phyloP scores from a whole-genome alignment of 306 rosid species.

The Begonia fuchsioides region DNA sequence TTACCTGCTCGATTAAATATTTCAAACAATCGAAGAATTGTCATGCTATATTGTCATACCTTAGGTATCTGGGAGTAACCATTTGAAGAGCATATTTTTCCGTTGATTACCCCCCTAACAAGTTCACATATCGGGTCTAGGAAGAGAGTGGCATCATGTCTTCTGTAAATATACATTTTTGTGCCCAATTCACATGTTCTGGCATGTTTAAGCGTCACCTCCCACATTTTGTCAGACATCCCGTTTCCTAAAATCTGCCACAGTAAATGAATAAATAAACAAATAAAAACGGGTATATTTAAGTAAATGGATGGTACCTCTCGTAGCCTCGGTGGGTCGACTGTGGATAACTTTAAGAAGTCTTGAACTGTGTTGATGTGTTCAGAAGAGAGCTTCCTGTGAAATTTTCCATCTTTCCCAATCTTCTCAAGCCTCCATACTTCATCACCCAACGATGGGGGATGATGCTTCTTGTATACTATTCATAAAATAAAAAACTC shows the following conservation, averaged over 20 bases:
- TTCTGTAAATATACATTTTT: conserved; percentile 29
- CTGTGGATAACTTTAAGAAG: conserved; percentile 41
- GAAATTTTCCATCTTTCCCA: conserved; percentile 85
- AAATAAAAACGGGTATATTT: not conserved
- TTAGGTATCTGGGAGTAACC: conserved; percentile 7
- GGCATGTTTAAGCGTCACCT: conserved; percentile 51
- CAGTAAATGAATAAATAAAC: too few relatives aligned
- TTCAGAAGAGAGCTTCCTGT: conserved; percentile 21
- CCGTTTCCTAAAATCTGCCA: conserved; percentile 53
- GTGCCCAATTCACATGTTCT: conserved; percentile 46
- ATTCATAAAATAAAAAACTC: not conserved
- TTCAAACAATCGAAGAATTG: too few relatives aligned
- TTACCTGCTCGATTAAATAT: too few relatives aligned
- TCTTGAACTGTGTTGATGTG: conserved; percentile 64
- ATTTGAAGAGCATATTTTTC: conserved; percentile 10
- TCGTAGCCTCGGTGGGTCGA: conserved; percentile 31
- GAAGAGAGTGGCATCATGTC: conserved; percentile 8
- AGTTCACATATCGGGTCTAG: conserved; percentile 54
- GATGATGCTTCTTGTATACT: conserved; percentile 92
- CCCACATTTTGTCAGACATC: conserved; percentile 87
- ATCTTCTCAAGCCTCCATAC: conserved; percentile 96
- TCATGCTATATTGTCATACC: too few relatives aligned
- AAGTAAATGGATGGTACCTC: not conserved
- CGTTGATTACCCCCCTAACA: conserved; percentile 32
- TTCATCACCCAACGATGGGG: conserved; percentile 60